Conservation (phyloP, 192 early-diverging fungal genomes). For the Podila clonocystis region DNA sequence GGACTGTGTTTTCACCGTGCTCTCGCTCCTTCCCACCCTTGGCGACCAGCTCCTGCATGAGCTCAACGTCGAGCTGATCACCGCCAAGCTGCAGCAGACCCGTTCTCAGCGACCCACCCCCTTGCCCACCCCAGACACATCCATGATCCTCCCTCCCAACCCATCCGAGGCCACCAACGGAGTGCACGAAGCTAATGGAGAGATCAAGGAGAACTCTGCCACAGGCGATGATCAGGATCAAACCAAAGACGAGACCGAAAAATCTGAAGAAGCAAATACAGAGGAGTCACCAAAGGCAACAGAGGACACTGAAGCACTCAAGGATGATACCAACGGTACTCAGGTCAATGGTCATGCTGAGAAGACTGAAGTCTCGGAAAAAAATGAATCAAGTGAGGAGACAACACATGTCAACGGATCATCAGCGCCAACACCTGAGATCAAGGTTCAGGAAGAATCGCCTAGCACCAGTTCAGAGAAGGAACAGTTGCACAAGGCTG, state of each 20-base stretch:
- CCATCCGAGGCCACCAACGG: conserved; percentile 2
- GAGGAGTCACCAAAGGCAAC: background rate
- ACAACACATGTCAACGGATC: background rate
- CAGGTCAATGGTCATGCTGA: too few relatives aligned
- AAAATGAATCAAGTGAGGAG: conserved; percentile 7
- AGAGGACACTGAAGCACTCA: background rate
- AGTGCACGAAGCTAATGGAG: background rate
- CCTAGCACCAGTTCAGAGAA: background rate
- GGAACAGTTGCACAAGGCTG: background rate
- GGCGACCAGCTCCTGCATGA: conserved; percentile 80
- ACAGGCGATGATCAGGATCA: conserved; percentile 2
- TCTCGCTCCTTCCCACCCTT: conserved; percentile 83
- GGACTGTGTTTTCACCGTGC: conserved; percentile 90
- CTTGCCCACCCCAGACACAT: conserved; percentile 38
- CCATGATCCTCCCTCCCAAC: conserved; percentile 42
- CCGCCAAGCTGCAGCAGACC: conserved; percentile 69
- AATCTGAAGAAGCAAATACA: background rate
- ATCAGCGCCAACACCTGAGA: conserved; percentile 4
- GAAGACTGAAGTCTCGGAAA: background rate
- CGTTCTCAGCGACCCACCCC: conserved; percentile 46
- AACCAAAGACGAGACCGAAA: background rate
- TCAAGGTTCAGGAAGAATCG: background rate
- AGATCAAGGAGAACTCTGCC: conserved; percentile 11
- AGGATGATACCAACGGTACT: background rate
- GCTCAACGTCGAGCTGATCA: conserved; percentile 83